phyloP scores from a whole-genome alignment of 2,329 filamentous ascomycete genomes.

The Alternaria triticimaculans region DNA sequence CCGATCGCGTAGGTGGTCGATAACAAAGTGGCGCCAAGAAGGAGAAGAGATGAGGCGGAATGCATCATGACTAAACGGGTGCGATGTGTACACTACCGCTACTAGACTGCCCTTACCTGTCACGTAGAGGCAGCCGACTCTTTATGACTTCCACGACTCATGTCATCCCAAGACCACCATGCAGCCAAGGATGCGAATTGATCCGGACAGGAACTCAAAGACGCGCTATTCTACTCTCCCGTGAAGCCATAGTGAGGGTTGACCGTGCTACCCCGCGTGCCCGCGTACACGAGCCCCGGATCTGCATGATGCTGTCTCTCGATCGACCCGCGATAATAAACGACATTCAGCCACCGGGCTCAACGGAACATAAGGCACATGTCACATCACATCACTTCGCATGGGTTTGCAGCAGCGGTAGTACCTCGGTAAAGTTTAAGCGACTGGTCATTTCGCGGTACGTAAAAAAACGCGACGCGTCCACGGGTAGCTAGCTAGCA shows the following conservation, averaged over 20 bases:
- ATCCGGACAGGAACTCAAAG: neutral
- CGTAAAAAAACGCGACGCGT: neutral
- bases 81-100: neutral
- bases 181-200: neutral
- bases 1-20: slow-evolving; percentile 15
- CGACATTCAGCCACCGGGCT: slow-evolving; percentile 19
- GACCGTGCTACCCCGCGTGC: slow-evolving; percentile 2
- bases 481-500: neutral
- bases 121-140: neutral
- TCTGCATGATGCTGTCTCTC: slow-evolving; percentile 3
- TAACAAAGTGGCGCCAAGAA: slow-evolving; percentile 6
- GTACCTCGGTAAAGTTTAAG: neutral
- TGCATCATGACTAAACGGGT: neutral
- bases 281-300: slow-evolving; percentile 5
- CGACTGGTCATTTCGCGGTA: neutral
- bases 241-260: neutral
- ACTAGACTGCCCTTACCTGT: neutral
- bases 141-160: neutral
- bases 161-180: neutral
- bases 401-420: neutral
- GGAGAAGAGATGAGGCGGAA: neutral
- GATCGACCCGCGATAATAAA: slow-evolving; percentile 8
- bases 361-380: neutral
- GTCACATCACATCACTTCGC: slow-evolving; percentile 1
- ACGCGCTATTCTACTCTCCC: neutral